These are phyloP conservation scores for Escallonia rubra DNA, from an alignment of 129 eudicot genomes.

Conservation along the genomic window DNA sequence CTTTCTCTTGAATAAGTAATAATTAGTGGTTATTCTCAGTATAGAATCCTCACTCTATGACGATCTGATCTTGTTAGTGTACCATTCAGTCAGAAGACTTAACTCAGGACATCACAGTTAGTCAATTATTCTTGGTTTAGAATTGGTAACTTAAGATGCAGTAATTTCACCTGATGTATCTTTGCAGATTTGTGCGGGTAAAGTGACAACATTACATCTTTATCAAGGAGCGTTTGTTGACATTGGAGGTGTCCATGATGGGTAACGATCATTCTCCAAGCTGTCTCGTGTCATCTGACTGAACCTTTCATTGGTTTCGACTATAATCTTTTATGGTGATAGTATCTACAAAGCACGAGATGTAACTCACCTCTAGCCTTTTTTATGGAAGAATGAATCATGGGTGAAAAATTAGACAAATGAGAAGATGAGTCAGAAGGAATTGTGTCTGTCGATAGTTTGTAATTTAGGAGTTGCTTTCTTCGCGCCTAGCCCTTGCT, in stretches of 20 bases:
- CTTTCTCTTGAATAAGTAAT: too few species aligned
- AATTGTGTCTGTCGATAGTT: not conserved
- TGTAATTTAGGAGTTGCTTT: not conserved
- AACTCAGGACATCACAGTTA: too few species aligned
- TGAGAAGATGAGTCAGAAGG: not conserved
- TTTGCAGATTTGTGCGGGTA: slow-evolving; percentile 86
- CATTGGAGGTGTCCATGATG: slow-evolving; percentile 98
- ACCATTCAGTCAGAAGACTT: too few species aligned
- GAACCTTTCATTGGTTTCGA: not conserved
- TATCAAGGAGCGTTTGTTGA: slow-evolving; percentile 99
- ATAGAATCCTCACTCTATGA: too few species aligned
- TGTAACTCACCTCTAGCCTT: not conserved
- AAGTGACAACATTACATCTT: slow-evolving; percentile 91
- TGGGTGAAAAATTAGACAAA: not conserved
- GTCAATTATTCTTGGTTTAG: not conserved
- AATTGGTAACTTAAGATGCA: not conserved
- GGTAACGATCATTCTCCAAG: slow-evolving; percentile 32
- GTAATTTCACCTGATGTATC: slow-evolving; percentile 7
- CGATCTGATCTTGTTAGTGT: too few species aligned
- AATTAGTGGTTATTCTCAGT: too few species aligned
- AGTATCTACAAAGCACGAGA: not conserved
- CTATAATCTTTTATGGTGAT: not conserved
- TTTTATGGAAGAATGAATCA: not conserved
- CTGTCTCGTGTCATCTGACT: not conserved
- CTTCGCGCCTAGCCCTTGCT: too few species aligned